Base-by-base conservation (phyloP, 1,284 basidiomycete genomes). In the Peniophora sp. region DNA sequence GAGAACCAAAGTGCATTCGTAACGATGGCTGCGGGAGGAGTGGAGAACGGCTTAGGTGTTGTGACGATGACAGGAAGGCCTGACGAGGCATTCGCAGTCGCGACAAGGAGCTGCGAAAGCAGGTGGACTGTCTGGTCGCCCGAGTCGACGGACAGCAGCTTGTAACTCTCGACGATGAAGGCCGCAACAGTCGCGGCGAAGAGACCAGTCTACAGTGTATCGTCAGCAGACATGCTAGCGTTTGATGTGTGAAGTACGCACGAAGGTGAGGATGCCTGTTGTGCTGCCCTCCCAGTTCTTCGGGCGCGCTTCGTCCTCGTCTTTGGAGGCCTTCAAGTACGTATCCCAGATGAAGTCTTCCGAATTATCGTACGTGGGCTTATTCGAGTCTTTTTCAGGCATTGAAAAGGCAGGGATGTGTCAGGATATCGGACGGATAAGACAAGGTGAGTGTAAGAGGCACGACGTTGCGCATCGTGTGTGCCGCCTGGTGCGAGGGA, bases 1-100 rank as follows among this genome's bases (percentile, higher is more conserved):
- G 41, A 15, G 18, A 49, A 49, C 48, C 48, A 49, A 6, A 49
- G 32, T n/a, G 49, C 34, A 39, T 53, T 53, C 14, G 48, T 37
- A 5, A 35, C 41, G 24, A 52, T 37, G 18, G 36, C 48, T 9
- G 41, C 23, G 15, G 45, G n/a, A 23, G 46, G 36, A n/a, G 49
- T 18, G 20, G n/a, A 23, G 39, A 51, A 53, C 3, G 49, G 8
- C 6, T 22, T 15, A n/a, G 39, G 20, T 8, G 39, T 6, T n/a
- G 39, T 6, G 6, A 15, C n/a, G n/a, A 22, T 9, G 8, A 22
- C 15, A 9, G 15, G n/a, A 8, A 8, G n/a, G 15, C 15, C 9
- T n/a, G 39, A 17, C 20, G 39, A 41, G 8, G n/a, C n/a, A 15
- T n/a, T 22, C 9, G 39, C 39, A 8, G n/a, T 32, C 12, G 27